Evolutionary conservation across 805 yeast species (phyloP), one percentile per base, ranked within the genome.

Genomic region (Lipomyces spencermartinsiae): DNA sequence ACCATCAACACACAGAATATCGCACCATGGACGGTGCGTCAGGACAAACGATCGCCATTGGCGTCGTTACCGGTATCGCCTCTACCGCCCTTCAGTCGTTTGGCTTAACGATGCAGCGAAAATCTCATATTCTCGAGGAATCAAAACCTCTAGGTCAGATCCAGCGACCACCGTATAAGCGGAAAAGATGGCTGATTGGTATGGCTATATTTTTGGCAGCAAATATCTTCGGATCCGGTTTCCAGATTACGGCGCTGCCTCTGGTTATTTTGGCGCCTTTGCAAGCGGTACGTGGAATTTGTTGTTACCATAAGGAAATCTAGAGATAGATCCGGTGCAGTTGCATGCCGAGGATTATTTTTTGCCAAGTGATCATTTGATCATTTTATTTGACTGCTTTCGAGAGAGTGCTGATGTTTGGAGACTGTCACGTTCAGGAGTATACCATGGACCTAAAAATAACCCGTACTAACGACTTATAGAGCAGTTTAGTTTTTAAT

Each of bases 231-330:
- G 97, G 97, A 1, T 89, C 95, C 1, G 82, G 90, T 22, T 89
- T 92, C 34, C 97, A 93, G 78, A 87, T 93, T 51, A 86, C 95
- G 0, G 89, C 97, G 1, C 80, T 92, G 55, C 97, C 97, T 0
- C 80, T 93, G 68, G 89, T 92, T 57, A 84, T 93, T 1, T 78
- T 92, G 66, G 88, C 93, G 31, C 97, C 97, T 0, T 79, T 92
- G 64, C 97, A 92, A 76, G 92, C 96, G 33, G 86, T 89, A 64
- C 31, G 69, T 55, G n/a, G 9, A 10, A 14, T 31, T 53, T 34
- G 4, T 53, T 43, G 33, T 53, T 25, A 2, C 33, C 5, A 16
- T 39, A 16, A 6, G 14, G 8, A 54, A 31, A 16, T n/a, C 35
- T 16, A 14, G 16, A 12, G 34, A 31, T 16, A 55, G 8, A n/a